Conservation (phyloP, 495 filamentous ascomycete species). For the Trichoderma asperelloides region DNA sequence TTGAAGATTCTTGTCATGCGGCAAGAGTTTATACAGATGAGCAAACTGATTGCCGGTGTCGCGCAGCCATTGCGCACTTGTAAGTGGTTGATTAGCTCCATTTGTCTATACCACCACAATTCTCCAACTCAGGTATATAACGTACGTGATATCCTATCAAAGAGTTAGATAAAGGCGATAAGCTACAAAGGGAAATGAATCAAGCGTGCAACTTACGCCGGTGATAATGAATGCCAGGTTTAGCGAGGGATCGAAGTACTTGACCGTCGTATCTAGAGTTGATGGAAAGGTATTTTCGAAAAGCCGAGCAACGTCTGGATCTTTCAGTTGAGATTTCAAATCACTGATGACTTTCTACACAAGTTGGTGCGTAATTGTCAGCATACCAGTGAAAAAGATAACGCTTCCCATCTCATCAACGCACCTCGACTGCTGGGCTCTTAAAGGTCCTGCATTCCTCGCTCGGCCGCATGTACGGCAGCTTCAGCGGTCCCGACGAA, state of each 20-base stretch:
- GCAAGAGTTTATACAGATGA: constrained; percentile 47
- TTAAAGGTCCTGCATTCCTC: constrained; percentile 54
- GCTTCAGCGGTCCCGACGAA: constrained; percentile 32
- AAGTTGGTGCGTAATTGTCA: not conserved
- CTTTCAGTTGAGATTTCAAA: constrained; percentile 40
- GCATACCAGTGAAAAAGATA: not conserved
- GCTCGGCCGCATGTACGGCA: constrained; percentile 49
- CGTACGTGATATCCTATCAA: not conserved
- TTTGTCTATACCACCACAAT: not conserved
- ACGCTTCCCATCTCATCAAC: constrained; percentile 3
- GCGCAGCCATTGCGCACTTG: constrained; percentile 61
- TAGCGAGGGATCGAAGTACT: constrained; percentile 21
- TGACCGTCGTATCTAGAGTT: constrained; percentile 59
- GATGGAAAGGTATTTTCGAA: constrained; percentile 60
- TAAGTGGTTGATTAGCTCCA: not conserved
- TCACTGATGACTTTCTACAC: constrained; percentile 25
- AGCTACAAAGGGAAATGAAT: not conserved
- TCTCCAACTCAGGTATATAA: not conserved
- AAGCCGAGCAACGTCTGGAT: constrained; percentile 57
- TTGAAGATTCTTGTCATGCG: constrained; percentile 38
- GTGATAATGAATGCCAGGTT: constrained; percentile 39
- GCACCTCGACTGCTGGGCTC: constrained; percentile 43
- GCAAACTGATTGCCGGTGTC: constrained; percentile 61
- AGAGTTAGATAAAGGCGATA: not conserved
- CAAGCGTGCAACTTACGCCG: constrained; percentile 48